These are phyloP conservation scores for Penicillium olsonii DNA, from an alignment of 2,329 filamentous ascomycete species.

Conservation along the genomic window DNA sequence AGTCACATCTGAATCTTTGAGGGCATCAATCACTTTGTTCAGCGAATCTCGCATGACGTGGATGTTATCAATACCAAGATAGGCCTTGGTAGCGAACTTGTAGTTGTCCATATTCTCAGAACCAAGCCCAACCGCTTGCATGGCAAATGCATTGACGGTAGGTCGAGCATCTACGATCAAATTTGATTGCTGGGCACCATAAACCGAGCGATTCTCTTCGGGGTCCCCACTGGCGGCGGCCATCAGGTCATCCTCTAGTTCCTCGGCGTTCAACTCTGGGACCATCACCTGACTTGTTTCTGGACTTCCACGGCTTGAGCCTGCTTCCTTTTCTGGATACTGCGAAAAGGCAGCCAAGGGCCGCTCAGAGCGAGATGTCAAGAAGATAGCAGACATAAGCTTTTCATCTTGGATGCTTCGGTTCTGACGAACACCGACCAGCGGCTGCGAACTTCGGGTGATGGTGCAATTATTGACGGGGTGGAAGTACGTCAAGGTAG, in stretches of 20 bases:
- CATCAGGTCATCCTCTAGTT: conserved; percentile 69
- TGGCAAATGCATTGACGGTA: conserved; percentile 89
- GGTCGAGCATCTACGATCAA: conserved; percentile 95
- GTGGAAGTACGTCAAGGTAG: conserved; percentile 90
- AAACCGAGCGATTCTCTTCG: conserved; percentile 67
- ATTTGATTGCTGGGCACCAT: conserved; percentile 90
- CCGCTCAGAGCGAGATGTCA: conserved; percentile 60
- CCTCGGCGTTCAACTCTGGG: conserved; percentile 61
- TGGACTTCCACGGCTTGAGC: conserved; percentile 52
- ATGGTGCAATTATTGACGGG: conserved; percentile 96
- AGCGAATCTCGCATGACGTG: conserved; percentile 96
- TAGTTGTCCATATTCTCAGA: conserved; percentile 99
- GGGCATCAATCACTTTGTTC: conserved; percentile 79
- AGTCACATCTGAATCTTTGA: conserved; percentile 90
- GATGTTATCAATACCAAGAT: conserved; percentile 96
- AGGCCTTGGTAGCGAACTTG: conserved; percentile 85
- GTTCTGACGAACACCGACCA: conserved; percentile 82
- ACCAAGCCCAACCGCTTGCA: conserved; percentile 88
- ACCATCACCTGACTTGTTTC: conserved; percentile 42
- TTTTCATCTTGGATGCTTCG: conserved; percentile 95
- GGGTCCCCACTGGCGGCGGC: conserved; percentile 57
- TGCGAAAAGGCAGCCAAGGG: conserved; percentile 44
- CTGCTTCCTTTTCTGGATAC: conserved; percentile 44
- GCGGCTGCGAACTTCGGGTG: conserved; percentile 88
- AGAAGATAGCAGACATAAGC: conserved; percentile 88